Evolutionary conservation across 2,329 filamentous ascomycete genomes (phyloP).

Genomic region (Fusarium bulbicola): DNA sequence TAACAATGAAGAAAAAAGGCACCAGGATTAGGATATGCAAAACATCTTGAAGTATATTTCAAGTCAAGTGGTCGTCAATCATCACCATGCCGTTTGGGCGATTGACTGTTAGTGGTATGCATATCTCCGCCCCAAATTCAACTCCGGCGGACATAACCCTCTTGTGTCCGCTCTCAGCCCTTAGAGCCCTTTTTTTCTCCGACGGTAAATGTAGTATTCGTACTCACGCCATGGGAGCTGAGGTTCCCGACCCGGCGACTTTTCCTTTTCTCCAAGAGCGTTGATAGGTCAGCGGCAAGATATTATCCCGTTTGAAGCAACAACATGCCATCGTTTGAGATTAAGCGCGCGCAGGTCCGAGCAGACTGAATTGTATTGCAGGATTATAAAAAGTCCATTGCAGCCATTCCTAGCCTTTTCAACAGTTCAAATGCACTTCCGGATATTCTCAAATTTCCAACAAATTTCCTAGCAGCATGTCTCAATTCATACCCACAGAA

Average conservation of each 20-base stretch:
- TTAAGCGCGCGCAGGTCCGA: background rate
- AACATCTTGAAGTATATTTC: too few relatives aligned
- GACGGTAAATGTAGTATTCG: background rate
- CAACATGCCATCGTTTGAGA: too few relatives aligned
- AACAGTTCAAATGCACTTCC: too few relatives aligned
- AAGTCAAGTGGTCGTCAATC: accelerated
- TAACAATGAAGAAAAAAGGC: too few relatives aligned
- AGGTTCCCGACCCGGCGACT: background rate
- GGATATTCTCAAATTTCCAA: background rate
- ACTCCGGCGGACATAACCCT: accelerated
- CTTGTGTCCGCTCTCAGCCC: background rate
- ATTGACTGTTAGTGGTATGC: background rate
- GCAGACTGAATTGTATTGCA: background rate
- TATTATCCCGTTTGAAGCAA: background rate
- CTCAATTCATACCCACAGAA: background rate
- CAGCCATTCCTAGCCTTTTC: too few relatives aligned
- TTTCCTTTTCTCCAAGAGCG: background rate
- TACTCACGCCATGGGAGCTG: background rate
- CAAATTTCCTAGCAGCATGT: background rate
- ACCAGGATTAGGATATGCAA: too few relatives aligned
- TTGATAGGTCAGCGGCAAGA: background rate
- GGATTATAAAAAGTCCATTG: background rate
- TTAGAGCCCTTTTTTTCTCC: background rate
- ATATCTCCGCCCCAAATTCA: accelerated
- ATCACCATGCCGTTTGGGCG: accelerated